Percentiles rank a stretch among this genome's conserved stretches.
Conservation (phyloP, 768 basidiomycete genomes). For the Lactarius indigo region DNA sequence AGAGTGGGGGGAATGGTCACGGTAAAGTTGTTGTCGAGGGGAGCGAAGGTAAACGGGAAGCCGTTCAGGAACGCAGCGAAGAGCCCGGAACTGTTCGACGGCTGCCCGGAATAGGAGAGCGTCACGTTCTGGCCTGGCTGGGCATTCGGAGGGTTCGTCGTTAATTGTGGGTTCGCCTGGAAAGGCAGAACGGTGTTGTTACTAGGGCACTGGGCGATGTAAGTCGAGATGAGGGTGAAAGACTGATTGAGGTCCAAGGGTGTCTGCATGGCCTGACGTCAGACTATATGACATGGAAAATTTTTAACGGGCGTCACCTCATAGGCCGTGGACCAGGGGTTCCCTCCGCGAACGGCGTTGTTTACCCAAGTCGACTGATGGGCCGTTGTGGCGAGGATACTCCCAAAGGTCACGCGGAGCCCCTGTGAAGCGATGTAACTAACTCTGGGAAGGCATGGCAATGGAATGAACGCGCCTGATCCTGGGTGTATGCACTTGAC, state of each 20-base stretch:
- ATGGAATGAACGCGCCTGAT: constrained; percentile 28
- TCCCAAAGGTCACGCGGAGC: not conserved
- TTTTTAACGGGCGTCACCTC: constrained; percentile 30
- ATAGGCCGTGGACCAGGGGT: constrained; percentile 47
- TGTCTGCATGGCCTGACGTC: constrained; percentile 12
- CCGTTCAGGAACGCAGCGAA: constrained; percentile 9
- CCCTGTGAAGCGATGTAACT: not conserved
- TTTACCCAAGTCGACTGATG: constrained; percentile 51
- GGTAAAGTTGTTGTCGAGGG: not conserved
- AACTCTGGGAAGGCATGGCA: not conserved
- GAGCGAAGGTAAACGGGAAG: not conserved
- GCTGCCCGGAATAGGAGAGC: constrained; percentile 26
- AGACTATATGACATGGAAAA: not conserved
- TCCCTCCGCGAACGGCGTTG: constrained; percentile 38
- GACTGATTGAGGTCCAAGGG: constrained; percentile 37
- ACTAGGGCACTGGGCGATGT: constrained; percentile 48
- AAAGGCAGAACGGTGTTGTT: constrained; percentile 49
- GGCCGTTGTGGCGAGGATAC: constrained; percentile 54
- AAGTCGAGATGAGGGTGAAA: constrained; percentile 43
- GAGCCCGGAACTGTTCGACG: constrained; percentile 1
- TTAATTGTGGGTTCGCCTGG: constrained; percentile 45
- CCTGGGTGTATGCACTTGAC: constrained; percentile 40
- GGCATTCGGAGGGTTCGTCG: constrained; percentile 32
- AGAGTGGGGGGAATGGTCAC: not conserved
- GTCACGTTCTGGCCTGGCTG: constrained; percentile 32